These are phyloP conservation scores for Diaporthe sp. DNA, from an alignment of 2,329 filamentous ascomycete genomes.

Conservation along the genomic window DNA sequence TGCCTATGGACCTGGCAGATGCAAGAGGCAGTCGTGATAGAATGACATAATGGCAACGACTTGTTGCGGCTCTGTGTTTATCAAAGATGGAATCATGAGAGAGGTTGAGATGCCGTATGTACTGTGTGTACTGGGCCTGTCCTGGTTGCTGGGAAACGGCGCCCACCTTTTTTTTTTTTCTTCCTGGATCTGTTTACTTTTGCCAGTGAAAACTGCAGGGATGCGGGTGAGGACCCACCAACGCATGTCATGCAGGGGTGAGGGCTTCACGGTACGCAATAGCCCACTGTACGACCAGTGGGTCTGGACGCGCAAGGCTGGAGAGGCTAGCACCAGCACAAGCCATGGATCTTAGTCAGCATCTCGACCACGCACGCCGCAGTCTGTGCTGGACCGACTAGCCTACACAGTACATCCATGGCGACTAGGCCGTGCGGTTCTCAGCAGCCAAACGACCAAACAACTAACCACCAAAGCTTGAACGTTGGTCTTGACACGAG, in stretches of 20 bases:
- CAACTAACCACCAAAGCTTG: background rate
- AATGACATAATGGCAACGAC: background rate
- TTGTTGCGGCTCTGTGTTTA: background rate
- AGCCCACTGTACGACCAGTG: too few relatives aligned
- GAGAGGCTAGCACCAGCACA: background rate
- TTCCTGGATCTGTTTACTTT: conserved; percentile 5
- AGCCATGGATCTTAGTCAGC: conserved; percentile 1
- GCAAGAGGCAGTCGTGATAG: background rate
- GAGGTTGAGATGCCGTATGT: background rate
- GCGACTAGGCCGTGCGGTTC: background rate
- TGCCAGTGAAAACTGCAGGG: conserved; percentile 21
- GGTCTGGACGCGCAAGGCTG: conserved; percentile 28
- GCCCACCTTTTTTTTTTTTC: background rate
- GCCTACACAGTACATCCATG: too few relatives aligned
- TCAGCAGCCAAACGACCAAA: background rate
- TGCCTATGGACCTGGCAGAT: background rate
- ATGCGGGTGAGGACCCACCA: conserved; percentile 5
- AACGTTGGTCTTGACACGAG: background rate
- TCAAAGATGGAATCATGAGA: background rate
- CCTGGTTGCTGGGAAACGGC: conserved; percentile 26
- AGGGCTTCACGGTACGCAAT: background rate
- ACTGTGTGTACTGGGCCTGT: background rate
- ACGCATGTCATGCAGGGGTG: conserved; percentile 20
- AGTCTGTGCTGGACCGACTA: background rate
- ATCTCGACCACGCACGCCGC: background rate